These are phyloP conservation scores for Euphrasia confusa DNA, from an alignment of 257 asterid species.

Conservation along the genomic window DNA sequence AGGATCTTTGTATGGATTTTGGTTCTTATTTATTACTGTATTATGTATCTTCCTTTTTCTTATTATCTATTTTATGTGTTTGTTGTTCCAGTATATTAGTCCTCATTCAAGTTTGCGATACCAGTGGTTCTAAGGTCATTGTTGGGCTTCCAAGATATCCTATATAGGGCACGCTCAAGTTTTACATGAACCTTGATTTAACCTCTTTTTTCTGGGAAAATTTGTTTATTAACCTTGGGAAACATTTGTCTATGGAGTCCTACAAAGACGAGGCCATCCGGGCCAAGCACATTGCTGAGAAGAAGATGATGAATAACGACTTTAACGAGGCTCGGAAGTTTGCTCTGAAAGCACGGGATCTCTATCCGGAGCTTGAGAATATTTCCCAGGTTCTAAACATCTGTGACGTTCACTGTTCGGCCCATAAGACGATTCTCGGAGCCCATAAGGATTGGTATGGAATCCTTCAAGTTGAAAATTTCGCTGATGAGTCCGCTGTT, in stretches of 20 bases:
- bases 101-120: background rate
- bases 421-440: constrained; percentile 40
- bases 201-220: background rate
- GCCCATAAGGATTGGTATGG: constrained; percentile 76
- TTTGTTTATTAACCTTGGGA: constrained; percentile 13
- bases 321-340: constrained; percentile 61
- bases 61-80: constrained; percentile 9
- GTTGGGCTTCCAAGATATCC: constrained; percentile 13
- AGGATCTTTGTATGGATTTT: too few species aligned
- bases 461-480: constrained; percentile 59
- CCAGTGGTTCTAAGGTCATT: constrained; percentile 16
- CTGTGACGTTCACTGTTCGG: constrained; percentile 74
- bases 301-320: constrained; percentile 55
- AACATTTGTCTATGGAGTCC: constrained; percentile 54
- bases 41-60: too few species aligned
- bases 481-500: constrained; percentile 53
- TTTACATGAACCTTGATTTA: background rate
- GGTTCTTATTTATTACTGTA: too few species aligned
- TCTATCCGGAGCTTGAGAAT: constrained; percentile 73
- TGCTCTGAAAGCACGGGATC: constrained; percentile 59
- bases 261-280: constrained; percentile 79
- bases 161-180: constrained; percentile 7
- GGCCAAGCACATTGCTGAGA: constrained; percentile 66
- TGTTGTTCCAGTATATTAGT: constrained; percentile 19
- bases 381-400: constrained; percentile 58